Conservation (phyloP, 768 basidiomycete genomes). For the Naematelia encephala region DNA sequence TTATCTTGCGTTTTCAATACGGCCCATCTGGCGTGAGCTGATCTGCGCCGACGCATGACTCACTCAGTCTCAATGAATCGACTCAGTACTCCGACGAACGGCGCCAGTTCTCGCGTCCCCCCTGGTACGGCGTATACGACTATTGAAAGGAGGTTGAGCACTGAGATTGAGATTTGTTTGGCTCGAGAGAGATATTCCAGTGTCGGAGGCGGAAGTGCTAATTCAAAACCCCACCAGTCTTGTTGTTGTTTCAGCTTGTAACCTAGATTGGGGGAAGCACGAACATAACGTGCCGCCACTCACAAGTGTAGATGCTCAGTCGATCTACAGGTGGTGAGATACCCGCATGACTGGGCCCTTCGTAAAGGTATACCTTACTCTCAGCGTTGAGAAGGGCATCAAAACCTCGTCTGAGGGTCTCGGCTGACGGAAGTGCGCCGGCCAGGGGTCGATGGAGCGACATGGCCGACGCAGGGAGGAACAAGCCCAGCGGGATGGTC, state of each 20-base stretch:
- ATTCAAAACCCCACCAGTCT: constrained; percentile 37
- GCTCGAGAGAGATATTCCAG: constrained; percentile 18
- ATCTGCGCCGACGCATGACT: background rate
- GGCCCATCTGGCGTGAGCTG: constrained; percentile 13
- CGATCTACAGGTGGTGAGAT: constrained; percentile 23
- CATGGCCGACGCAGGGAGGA: constrained; percentile 22
- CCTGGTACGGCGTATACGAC: constrained; percentile 31
- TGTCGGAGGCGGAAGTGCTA: constrained; percentile 27
- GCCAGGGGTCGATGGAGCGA: constrained; percentile 27
- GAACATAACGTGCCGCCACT: constrained; percentile 1
- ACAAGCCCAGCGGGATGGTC: constrained; percentile 19
- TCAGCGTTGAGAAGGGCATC: constrained; percentile 28
- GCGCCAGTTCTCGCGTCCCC: constrained; percentile 25
- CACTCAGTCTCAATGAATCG: constrained; percentile 29
- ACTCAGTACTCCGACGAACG: constrained; percentile 26
- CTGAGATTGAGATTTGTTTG: constrained; percentile 20
- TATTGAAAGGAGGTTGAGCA: constrained; percentile 23
- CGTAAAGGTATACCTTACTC: constrained; percentile 26
- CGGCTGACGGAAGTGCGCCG: constrained; percentile 22
- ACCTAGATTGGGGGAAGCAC: background rate
- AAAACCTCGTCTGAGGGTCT: constrained; percentile 25
- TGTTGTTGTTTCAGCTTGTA: constrained; percentile 3
- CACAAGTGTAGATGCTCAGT: constrained; percentile 29
- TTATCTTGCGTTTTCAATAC: constrained; percentile 20
- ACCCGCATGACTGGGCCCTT: constrained; percentile 20